Evolutionary conservation across 2,329 filamentous ascomycete genomes (phyloP).

Genomic region (Bisporella sp.): DNA sequence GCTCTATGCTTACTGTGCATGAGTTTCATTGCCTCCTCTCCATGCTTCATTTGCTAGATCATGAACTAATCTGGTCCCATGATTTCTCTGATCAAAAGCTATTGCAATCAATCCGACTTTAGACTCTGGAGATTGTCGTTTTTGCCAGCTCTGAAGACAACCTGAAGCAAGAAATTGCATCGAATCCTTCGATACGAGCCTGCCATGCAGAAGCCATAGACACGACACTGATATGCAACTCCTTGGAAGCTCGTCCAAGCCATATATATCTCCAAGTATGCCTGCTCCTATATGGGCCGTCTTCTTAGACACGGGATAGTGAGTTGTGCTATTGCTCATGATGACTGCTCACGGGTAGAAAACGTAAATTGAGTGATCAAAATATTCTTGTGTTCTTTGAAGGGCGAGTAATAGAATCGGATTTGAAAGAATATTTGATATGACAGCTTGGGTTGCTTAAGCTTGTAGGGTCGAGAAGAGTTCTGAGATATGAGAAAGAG

Average conservation of each 20-base stretch:
- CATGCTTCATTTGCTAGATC: slow-evolving; percentile 68
- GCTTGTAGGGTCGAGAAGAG: too few species aligned
- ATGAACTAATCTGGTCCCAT: slow-evolving; percentile 67
- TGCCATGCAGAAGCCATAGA: slow-evolving; percentile 87
- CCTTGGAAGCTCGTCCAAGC: slow-evolving; percentile 63
- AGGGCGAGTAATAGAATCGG: too few species aligned
- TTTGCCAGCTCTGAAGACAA: slow-evolving; percentile 62
- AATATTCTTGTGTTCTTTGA: too few species aligned
- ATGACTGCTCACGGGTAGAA: slow-evolving; percentile 9
- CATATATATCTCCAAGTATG: slow-evolving; percentile 73
- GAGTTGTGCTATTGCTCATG: slow-evolving; percentile 3
- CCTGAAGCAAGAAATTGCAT: slow-evolving; percentile 72
- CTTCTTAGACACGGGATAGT: slow-evolving; percentile 47
- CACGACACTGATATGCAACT: slow-evolving; percentile 54
- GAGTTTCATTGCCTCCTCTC: slow-evolving; percentile 63
- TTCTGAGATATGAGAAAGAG: too few species aligned
- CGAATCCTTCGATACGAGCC: slow-evolving; percentile 59
- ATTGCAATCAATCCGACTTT: slow-evolving; percentile 63
- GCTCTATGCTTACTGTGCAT: slow-evolving; percentile 51
- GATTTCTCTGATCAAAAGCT: slow-evolving; percentile 89
- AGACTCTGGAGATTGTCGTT: slow-evolving; percentile 25
- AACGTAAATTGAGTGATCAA: slow-evolving; percentile 3
- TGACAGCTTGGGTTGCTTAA: too few species aligned
- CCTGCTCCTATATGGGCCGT: slow-evolving; percentile 65
- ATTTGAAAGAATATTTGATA: too few species aligned